These are phyloP conservation scores for Microbotryum saponariae DNA, from an alignment of 1,284 basidiomycete species.

Conservation along the genomic window DNA sequence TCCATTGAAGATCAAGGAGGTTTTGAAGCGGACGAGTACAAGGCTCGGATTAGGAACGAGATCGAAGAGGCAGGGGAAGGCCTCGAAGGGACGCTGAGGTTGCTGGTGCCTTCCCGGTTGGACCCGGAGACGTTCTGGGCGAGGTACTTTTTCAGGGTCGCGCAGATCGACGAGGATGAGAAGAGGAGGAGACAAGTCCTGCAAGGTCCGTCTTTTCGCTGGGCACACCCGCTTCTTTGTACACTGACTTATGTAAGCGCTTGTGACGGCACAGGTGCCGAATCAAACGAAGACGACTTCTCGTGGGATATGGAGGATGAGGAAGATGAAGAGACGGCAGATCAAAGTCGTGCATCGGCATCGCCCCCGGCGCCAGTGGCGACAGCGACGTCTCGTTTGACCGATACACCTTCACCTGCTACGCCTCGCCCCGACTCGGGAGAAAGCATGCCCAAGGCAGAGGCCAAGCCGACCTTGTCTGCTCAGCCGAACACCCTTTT, in stretches of 20 bases:
- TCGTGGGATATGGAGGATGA: conserved; percentile 38
- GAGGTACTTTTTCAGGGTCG: conserved; percentile 80
- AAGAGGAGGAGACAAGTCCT: conserved; percentile 70
- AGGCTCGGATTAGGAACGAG: conserved; percentile 43
- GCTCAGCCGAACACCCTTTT: background rate
- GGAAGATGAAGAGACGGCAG: conserved; percentile 16
- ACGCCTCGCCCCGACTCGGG: background rate
- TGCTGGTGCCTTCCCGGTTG: conserved; percentile 54
- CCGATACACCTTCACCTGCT: background rate
- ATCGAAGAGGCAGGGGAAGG: conserved; percentile 46
- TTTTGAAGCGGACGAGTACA: conserved; percentile 15
- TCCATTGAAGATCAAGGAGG: conserved; percentile 22
- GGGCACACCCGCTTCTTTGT: too few relatives aligned
- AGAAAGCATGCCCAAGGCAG: background rate
- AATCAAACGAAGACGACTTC: conserved; percentile 34
- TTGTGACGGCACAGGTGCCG: conserved; percentile 8
- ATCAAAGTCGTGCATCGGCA: background rate
- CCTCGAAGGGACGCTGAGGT: conserved; percentile 54
- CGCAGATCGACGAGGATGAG: conserved; percentile 77
- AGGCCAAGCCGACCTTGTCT: background rate
- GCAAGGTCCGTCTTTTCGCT: conserved; percentile 51
- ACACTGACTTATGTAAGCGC: too few relatives aligned
- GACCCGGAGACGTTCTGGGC: conserved; percentile 72
- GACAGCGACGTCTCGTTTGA: background rate
- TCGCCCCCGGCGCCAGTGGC: conserved; percentile 6